A percentile compares a stretch with the other conserved stretches of the same genome.
phyloP scores from a whole-genome alignment of 2,329 filamentous ascomycete species.

The Thielaviopsis populi region DNA sequence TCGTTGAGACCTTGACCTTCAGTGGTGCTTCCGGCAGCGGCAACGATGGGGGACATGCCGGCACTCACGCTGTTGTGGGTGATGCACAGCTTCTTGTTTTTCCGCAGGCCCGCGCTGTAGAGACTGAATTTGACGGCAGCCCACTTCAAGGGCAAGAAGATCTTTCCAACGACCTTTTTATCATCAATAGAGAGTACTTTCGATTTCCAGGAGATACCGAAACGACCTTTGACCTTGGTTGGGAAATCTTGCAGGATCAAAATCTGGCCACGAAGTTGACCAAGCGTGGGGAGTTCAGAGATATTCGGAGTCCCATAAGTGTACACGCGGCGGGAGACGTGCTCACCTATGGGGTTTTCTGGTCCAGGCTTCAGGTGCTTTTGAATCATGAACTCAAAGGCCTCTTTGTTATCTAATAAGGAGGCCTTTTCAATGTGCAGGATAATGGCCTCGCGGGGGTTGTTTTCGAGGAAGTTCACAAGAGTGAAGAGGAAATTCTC shows the following conservation, averaged over 20 bases:
- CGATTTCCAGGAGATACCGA: slow-evolving; percentile 32
- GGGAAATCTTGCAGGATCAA: slow-evolving; percentile 33
- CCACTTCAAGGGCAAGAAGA: slow-evolving; percentile 31
- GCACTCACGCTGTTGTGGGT: neutral
- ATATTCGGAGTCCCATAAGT: slow-evolving; percentile 21
- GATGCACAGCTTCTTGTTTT: slow-evolving; percentile 22
- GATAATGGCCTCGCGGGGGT: slow-evolving; percentile 30
- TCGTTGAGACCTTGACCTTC: slow-evolving; percentile 32
- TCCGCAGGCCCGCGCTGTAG: slow-evolving; percentile 25
- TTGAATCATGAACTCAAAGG: slow-evolving; percentile 33
- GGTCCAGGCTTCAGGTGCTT: slow-evolving; percentile 25
- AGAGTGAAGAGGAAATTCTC: slow-evolving; percentile 29
- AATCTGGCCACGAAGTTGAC: slow-evolving; percentile 30
- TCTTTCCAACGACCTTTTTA: slow-evolving; percentile 27
- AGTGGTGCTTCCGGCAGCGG: slow-evolving; percentile 30
- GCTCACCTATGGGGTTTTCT: slow-evolving; percentile 24
- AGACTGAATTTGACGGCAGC: slow-evolving; percentile 25
- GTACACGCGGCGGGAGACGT: slow-evolving; percentile 25
- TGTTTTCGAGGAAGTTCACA: slow-evolving; percentile 29
- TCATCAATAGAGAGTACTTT: slow-evolving; percentile 32
- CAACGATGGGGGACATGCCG: slow-evolving; percentile 28
- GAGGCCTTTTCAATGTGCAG: slow-evolving; percentile 37
- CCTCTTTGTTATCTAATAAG: slow-evolving; percentile 18
- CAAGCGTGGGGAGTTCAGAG: slow-evolving; percentile 26
- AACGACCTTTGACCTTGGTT: slow-evolving; percentile 20